phyloP scores from a whole-genome alignment of 805 yeast genomes.

The Lachancea waltii region DNA sequence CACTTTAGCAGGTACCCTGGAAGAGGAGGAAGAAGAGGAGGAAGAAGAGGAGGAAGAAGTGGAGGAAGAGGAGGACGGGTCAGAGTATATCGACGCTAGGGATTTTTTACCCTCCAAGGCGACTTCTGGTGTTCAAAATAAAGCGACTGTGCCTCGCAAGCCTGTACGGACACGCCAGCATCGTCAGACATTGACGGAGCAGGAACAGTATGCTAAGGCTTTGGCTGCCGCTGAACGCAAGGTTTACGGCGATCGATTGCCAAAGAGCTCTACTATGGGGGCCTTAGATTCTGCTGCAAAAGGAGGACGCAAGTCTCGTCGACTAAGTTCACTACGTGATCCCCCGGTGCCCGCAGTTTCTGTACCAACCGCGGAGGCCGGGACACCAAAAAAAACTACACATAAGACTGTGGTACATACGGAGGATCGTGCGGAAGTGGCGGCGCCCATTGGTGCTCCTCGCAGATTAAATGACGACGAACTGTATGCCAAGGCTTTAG shows the following conservation, averaged over 20 bases:
- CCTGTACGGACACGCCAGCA: slow-evolving; percentile 4
- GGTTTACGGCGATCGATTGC: slow-evolving; percentile 42
- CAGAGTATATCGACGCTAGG: slow-evolving; percentile 25
- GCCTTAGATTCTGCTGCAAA: neutral
- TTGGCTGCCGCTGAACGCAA: slow-evolving; percentile 48
- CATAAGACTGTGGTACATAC: too few species aligned
- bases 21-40: slow-evolving; percentile 7
- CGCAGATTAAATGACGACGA: slow-evolving; percentile 38
- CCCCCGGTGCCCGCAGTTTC: too few species aligned
- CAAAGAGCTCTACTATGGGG: neutral
- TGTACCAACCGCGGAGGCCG: neutral
- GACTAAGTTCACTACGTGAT: slow-evolving; percentile 3
- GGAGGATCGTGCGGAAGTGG: too few species aligned
- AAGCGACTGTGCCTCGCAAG: neutral
- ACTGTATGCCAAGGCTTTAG: slow-evolving; percentile 50
- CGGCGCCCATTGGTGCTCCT: too few species aligned
- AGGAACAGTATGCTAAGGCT: slow-evolving; percentile 51
- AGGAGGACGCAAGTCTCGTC: neutral
- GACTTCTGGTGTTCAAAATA: neutral
- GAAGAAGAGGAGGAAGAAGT: slow-evolving; percentile 6
- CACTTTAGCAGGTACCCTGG: slow-evolving; percentile 8
- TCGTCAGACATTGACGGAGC: slow-evolving; percentile 22
- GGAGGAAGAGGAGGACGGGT: slow-evolving; percentile 6
- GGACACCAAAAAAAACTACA: neutral
- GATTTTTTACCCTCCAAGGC: slow-evolving; percentile 15